These are phyloP conservation scores for Rhamnella rubrinervis DNA, from an alignment of 331 rosid genomes.

Conservation along the genomic window DNA sequence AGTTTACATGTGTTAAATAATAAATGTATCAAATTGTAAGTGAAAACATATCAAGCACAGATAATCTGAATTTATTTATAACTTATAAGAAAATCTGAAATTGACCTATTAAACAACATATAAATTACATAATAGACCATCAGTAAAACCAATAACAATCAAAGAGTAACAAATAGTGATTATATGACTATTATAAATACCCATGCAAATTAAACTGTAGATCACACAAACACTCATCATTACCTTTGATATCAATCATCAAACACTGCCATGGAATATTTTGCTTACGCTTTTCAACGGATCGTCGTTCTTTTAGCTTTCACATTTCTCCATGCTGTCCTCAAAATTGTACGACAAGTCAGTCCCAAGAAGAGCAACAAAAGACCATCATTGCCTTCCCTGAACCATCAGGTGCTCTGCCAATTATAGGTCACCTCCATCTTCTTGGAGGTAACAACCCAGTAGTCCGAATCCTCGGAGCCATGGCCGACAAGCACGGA, in stretches of 20 bases:
- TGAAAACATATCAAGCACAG: too few species aligned
- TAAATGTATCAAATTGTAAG: too few species aligned
- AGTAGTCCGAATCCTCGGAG: slow-evolving; percentile 37
- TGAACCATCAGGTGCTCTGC: slow-evolving; percentile 42
- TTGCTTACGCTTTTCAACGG: slow-evolving; percentile 7
- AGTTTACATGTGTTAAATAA: too few species aligned
- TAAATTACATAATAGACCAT: too few species aligned
- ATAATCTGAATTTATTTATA: too few species aligned
- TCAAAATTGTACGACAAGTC: neutral
- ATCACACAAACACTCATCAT: neutral
- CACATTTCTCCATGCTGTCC: neutral
- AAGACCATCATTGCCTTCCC: slow-evolving; percentile 23
- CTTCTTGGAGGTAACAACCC: slow-evolving; percentile 40
- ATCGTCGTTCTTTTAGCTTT: slow-evolving; percentile 20
- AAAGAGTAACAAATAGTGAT: slow-evolving; percentile 1
- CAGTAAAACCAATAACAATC: too few species aligned
- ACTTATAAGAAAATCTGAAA: too few species aligned
- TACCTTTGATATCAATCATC: neutral
- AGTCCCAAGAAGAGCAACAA: neutral
- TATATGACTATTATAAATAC: neutral
- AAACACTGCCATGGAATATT: slow-evolving; percentile 29
- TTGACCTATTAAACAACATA: too few species aligned
- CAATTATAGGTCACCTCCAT: slow-evolving; percentile 65
- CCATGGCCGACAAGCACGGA: slow-evolving; percentile 49
- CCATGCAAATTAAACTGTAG: neutral